Percentiles rank a stretch among this genome's conserved stretches.
phyloP scores from a whole-genome alignment of 2,329 filamentous ascomycete genomes.

The Xylariales sp. region DNA sequence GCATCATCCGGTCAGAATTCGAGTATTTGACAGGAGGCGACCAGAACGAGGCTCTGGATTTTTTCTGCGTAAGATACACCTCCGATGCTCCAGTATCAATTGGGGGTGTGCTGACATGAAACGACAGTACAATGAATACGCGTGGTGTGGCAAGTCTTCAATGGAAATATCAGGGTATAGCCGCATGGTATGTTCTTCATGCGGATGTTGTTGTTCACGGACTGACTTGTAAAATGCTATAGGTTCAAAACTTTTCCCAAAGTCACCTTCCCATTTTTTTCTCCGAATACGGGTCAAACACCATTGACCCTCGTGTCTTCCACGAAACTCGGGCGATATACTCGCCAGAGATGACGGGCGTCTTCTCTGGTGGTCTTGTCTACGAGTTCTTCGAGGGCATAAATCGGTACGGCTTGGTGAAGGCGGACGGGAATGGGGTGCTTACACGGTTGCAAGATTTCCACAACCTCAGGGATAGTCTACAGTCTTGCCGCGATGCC shows the following conservation, averaged over 20 bases:
- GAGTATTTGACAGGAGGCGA: background rate
- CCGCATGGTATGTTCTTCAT: conserved; percentile 7
- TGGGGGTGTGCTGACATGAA: too few relatives aligned
- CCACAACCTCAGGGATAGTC: conserved; percentile 7
- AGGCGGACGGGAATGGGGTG: background rate
- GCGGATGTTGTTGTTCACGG: too few relatives aligned
- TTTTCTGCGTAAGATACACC: conserved; percentile 17
- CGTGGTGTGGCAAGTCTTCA: conserved; percentile 8
- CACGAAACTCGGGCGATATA: conserved; percentile 54
- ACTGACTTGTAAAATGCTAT: background rate
- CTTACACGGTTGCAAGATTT: conserved; percentile 13
- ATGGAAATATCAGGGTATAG: conserved; percentile 9
- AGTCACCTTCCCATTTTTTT: conserved; percentile 46
- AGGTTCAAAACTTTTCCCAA: conserved; percentile 9
- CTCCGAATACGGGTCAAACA: conserved; percentile 55
- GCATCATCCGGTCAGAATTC: conserved; percentile 5
- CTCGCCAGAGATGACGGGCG: conserved; percentile 46
- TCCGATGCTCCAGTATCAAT: too few relatives aligned
- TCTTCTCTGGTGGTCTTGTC: conserved; percentile 55
- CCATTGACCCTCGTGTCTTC: conserved; percentile 46
- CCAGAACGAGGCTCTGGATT: conserved; percentile 12
- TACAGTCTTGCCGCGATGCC: background rate
- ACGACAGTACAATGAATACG: conserved; percentile 18
- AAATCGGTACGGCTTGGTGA: conserved; percentile 40
- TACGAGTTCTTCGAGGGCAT: conserved; percentile 57